A percentile compares a stretch with the other conserved stretches of the same genome.
Conservation (phyloP, 495 filamentous ascomycete genomes). For the Aspergillus leporis region DNA sequence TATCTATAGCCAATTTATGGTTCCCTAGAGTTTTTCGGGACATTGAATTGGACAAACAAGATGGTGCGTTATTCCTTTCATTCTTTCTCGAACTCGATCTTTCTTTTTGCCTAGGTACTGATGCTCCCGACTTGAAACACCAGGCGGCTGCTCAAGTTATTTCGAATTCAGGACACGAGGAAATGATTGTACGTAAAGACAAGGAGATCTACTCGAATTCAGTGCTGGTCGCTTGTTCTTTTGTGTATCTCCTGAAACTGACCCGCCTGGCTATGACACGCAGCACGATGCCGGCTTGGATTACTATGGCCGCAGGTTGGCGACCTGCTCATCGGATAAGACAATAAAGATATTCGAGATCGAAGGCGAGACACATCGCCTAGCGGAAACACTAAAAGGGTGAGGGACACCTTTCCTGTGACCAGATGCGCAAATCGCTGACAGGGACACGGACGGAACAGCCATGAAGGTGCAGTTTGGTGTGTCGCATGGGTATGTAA, state of each 20-base stretch:
- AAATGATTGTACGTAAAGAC: slow-evolving; percentile 88
- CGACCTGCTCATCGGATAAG: slow-evolving; percentile 96
- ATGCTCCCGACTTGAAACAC: slow-evolving; percentile 16
- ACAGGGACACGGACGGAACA: slow-evolving; percentile 33
- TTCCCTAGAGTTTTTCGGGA: background rate
- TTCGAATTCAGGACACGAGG: slow-evolving; percentile 92
- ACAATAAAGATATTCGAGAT: slow-evolving; percentile 99
- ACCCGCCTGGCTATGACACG: slow-evolving; percentile 5
- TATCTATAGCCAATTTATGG: background rate
- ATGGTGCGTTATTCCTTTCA: slow-evolving; percentile 6
- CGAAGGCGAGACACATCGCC: slow-evolving; percentile 86
- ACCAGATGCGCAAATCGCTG: slow-evolving; percentile 12
- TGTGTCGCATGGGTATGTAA: slow-evolving; percentile 81
- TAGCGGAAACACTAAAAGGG: slow-evolving; percentile 95
- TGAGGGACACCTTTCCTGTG: slow-evolving; percentile 38
- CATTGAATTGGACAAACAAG: slow-evolving; percentile 2
- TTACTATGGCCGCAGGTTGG: slow-evolving; percentile 95
- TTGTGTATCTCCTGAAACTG: background rate
- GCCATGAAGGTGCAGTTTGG: slow-evolving; percentile 95
- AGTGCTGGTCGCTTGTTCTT: background rate
- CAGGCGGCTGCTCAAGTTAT: slow-evolving; percentile 76
- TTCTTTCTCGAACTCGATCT: background rate
- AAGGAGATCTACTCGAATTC: background rate
- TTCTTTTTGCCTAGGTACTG: slow-evolving; percentile 11
- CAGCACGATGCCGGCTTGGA: slow-evolving; percentile 98